These are phyloP conservation scores for Earliella scabrosa DNA, from an alignment of 1,284 basidiomycete genomes.

Conservation along the genomic window DNA sequence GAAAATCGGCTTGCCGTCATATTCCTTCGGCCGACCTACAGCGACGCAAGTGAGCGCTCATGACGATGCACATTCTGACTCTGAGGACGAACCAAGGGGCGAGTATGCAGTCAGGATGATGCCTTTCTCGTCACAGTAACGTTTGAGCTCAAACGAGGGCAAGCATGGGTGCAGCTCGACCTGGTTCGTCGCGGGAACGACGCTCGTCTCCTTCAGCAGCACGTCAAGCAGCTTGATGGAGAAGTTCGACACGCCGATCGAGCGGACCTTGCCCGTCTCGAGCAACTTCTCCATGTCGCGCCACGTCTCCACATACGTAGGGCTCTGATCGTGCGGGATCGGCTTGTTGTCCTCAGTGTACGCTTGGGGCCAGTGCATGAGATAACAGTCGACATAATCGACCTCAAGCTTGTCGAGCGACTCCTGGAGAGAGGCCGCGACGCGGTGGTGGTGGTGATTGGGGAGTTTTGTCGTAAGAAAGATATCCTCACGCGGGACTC, in stretches of 20 bases:
- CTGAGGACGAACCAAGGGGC: slow-evolving; percentile 64
- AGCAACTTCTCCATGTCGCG: slow-evolving; percentile 60
- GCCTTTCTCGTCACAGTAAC: slow-evolving; percentile 59
- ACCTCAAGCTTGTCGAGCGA: slow-evolving; percentile 64
- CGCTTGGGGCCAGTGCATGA: slow-evolving; percentile 73
- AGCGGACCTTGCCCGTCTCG: slow-evolving; percentile 56
- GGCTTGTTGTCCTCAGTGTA: slow-evolving; percentile 27
- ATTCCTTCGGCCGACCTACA: slow-evolving; percentile 23
- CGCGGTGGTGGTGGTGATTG: slow-evolving; percentile 62
- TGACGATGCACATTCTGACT: slow-evolving; percentile 47
- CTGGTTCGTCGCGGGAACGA: slow-evolving; percentile 68
- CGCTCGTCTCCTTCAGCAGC: slow-evolving; percentile 42
- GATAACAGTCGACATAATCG: slow-evolving; percentile 74
- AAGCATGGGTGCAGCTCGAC: slow-evolving; percentile 64
- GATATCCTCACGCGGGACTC: slow-evolving; percentile 45
- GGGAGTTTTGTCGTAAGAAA: slow-evolving; percentile 45
- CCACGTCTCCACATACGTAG: slow-evolving; percentile 59
- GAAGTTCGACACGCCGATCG: slow-evolving; percentile 75
- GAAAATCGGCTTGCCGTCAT: slow-evolving; percentile 28
- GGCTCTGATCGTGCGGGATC: slow-evolving; percentile 42
- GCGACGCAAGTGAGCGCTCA: neutral
- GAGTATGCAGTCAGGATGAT: slow-evolving; percentile 73
- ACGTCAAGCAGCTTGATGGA: slow-evolving; percentile 54
- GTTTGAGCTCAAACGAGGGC: slow-evolving; percentile 57
- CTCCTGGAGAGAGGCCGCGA: slow-evolving; percentile 66